Evolutionary conservation across 2,329 filamentous ascomycete genomes (phyloP).

Genomic region (Thelonectria rubi): DNA sequence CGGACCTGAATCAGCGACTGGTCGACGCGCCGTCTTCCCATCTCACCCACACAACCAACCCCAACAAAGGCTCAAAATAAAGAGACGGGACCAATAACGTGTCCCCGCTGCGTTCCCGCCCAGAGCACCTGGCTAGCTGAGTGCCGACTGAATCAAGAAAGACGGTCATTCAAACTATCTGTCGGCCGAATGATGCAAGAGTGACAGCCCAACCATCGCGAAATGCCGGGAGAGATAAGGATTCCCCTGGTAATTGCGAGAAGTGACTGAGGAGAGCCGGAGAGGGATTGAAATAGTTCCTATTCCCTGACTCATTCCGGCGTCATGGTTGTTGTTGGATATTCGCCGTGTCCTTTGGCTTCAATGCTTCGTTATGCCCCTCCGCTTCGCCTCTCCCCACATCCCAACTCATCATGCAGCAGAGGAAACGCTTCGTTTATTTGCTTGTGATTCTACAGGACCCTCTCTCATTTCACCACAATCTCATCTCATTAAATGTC

Average conservation of each 20-base stretch:
- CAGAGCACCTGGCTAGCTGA: slow-evolving; percentile 18
- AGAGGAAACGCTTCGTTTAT: slow-evolving; percentile 23
- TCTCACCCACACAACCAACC: background rate
- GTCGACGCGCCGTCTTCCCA: slow-evolving; percentile 16
- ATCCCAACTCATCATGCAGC: slow-evolving; percentile 35
- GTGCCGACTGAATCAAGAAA: slow-evolving; percentile 10
- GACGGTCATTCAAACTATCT: slow-evolving; percentile 4
- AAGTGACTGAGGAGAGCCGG: background rate
- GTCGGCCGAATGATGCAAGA: slow-evolving; percentile 8
- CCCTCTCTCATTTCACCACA: background rate
- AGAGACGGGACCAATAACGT: slow-evolving; percentile 13
- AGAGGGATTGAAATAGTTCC: background rate
- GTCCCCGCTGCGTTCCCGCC: slow-evolving; percentile 4
- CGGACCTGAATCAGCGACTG: slow-evolving; percentile 15
- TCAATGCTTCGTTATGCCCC: slow-evolving; percentile 3
- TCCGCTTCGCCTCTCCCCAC: slow-evolving; percentile 13
- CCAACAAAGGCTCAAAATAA: background rate
- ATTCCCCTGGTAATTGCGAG: background rate
- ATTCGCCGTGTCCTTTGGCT: background rate
- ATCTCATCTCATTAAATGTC: too few species aligned
- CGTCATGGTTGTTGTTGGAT: background rate
- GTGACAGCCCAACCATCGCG: background rate
- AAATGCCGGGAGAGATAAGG: background rate
- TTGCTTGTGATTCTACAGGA: slow-evolving; percentile 10
- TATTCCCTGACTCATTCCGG: slow-evolving; percentile 2